Evolutionary conservation across 257 asterid genomes (phyloP), one percentile per base, ranked within the genome.

Genomic region (Cynanchum wilfordii): DNA sequence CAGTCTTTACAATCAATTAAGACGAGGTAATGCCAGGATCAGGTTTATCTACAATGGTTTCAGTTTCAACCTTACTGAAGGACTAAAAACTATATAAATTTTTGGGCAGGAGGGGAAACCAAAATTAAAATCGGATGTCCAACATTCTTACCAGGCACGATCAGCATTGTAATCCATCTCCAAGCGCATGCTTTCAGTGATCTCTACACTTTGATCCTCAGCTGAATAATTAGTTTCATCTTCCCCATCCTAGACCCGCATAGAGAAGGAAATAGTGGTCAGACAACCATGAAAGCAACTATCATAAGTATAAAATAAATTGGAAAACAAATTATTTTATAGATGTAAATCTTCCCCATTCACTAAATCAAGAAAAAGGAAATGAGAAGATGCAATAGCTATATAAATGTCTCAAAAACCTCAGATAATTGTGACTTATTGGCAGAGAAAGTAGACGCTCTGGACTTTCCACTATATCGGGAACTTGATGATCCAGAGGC

Each of bases 141-240:
- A 45, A 10, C 5, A 59, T 50, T 59, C 44, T 47, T 94, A 94
- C 99, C 99, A 94, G 74, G 96, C 95, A 73, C 93, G 97, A 69
- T 94, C 99, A 59, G 89, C 79, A 76, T 88, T 83, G 77, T 94
- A 89, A 74, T 94, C 97, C 97, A 94, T 94, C 86, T 94, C 96
- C 44, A 79, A 15, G 22, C 90, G 94, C 95, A 91, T 87, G 68
- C 86, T 94, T 80, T 91, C 99, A 56, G 92, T 75, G 69, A 91
- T 85, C 84, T 89, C 97, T 52, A 77, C 80, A 86, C 84, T 75
- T 68, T 80, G 86, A 55, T 76, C 87, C 54, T 75, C 86, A 75
- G 89, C 73, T 66, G 76, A 16, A 76, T 79, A 60, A 76, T 29
- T 84, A 50, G 58, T 71, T 62, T 79, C 86, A 71, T 81, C 84